Evolutionary conservation across 2,329 filamentous ascomycete genomes (phyloP).

Genomic region (Pyrenophora graminea): DNA sequence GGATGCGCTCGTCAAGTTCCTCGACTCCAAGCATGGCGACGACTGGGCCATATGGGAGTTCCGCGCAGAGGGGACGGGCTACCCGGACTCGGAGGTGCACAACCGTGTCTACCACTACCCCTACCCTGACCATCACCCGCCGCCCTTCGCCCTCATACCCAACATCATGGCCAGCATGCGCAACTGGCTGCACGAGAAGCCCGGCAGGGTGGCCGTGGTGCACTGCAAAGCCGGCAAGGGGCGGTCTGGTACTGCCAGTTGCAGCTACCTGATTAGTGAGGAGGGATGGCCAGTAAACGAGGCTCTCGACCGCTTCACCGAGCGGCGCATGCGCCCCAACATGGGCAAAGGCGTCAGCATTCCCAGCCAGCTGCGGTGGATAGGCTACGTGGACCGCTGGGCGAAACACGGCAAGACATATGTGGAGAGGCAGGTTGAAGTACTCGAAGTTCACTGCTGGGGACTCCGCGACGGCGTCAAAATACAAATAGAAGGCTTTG

Average conservation of each 20-base stretch:
- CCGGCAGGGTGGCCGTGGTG: constrained; percentile 77
- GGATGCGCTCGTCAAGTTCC: constrained; percentile 81
- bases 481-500: constrained; percentile 80
- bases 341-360: constrained; percentile 93
- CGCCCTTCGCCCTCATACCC: constrained; percentile 86
- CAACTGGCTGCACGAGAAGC: constrained; percentile 69
- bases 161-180: constrained; percentile 91
- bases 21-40: constrained; percentile 76
- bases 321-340: constrained; percentile 82
- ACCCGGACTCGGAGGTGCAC: constrained; percentile 88
- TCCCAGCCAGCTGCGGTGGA: constrained; percentile 85
- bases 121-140: constrained; percentile 96
- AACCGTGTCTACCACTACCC: constrained; percentile 86
- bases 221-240: constrained; percentile 99
- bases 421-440: constrained; percentile 78
- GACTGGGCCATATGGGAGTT: constrained; percentile 99
- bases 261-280: constrained; percentile 87
- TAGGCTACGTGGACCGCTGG: constrained; percentile 90
- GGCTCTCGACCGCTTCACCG: constrained; percentile 71
- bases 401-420: constrained; percentile 76
- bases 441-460: constrained; percentile 89
- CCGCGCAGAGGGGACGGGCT: constrained; percentile 92
- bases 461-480: constrained; percentile 86
- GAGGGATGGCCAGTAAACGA: constrained; percentile 71
- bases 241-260: constrained; percentile 83